Evolutionary conservation across 2,329 filamentous ascomycete species (phyloP).

Genomic region (Fusarium sp.): DNA sequence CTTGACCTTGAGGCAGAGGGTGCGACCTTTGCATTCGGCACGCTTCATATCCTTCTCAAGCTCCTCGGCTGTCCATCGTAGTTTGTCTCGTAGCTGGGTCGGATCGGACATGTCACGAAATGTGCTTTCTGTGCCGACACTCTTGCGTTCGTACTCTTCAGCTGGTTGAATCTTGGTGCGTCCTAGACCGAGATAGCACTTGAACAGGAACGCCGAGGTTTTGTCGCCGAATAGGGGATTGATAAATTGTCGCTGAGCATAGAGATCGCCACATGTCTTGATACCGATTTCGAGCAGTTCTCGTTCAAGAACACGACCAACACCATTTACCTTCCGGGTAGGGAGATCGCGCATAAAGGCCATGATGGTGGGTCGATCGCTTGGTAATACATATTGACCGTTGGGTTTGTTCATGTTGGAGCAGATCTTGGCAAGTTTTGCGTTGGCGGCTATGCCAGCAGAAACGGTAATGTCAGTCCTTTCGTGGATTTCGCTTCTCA

Average conservation of each 20-base stretch:
- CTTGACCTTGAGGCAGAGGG: constrained; percentile 91
- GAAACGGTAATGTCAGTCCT: constrained; percentile 88
- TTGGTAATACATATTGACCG: constrained; percentile 84
- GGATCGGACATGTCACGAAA: constrained; percentile 84
- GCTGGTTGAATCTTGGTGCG: constrained; percentile 86
- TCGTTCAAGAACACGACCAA: constrained; percentile 93
- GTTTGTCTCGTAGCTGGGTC: constrained; percentile 76
- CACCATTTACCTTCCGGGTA: constrained; percentile 91
- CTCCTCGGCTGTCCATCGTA: constrained; percentile 84
- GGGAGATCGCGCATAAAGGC: constrained; percentile 86
- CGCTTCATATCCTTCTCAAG: constrained; percentile 85
- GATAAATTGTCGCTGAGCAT: constrained; percentile 78
- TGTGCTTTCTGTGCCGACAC: constrained; percentile 92
- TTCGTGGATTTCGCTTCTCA: constrained; percentile 81
- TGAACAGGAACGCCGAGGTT: constrained; percentile 85
- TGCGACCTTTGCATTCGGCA: constrained; percentile 89
- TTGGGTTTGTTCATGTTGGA: constrained; percentile 98
- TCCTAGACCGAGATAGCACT: constrained; percentile 87
- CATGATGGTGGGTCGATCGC: constrained; percentile 80
- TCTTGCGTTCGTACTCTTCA: constrained; percentile 92
- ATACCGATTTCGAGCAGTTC: constrained; percentile 90
- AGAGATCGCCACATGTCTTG: constrained; percentile 90
- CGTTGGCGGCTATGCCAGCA: constrained; percentile 93
- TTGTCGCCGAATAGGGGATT: constrained; percentile 90
- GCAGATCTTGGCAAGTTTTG: constrained; percentile 93